Conservation (phyloP, 2,329 filamentous ascomycete species). For the Xylaria sp. region DNA sequence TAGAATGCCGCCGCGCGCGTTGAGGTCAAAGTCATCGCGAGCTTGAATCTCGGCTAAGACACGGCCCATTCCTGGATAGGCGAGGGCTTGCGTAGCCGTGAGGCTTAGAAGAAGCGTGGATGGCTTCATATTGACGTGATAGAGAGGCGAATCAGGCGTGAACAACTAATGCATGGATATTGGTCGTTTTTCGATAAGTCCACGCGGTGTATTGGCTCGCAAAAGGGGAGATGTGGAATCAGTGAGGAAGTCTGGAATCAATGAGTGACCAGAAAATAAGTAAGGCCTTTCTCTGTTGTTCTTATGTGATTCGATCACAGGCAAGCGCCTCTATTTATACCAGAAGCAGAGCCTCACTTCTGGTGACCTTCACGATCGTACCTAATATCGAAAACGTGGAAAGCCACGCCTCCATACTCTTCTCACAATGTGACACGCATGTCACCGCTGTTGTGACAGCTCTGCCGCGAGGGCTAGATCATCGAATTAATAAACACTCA, state of each 20-base stretch:
- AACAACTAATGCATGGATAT: neutral
- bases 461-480: neutral
- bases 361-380: neutral
- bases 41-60: constrained; percentile 26
- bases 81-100: constrained; percentile 16
- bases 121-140: constrained; percentile 21
- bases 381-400: neutral
- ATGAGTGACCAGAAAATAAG: neutral
- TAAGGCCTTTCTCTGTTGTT: neutral
- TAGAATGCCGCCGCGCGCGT: constrained; percentile 20
- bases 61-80: constrained; percentile 26
- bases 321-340: constrained; percentile 10
- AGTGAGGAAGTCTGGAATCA: neutral
- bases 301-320: neutral
- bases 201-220: neutral
- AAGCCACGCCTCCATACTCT: neutral
- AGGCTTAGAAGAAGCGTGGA: constrained; percentile 16
- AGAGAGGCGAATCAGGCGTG: neutral
- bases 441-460: neutral
- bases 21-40: constrained; percentile 17
- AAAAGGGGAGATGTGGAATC: neutral
- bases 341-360: neutral
- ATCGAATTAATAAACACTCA: neutral
- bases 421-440: neutral
- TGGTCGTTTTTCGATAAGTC: neutral